phyloP scores from a whole-genome alignment of 805 yeast species.

The Teunomyces gatunensis region DNA sequence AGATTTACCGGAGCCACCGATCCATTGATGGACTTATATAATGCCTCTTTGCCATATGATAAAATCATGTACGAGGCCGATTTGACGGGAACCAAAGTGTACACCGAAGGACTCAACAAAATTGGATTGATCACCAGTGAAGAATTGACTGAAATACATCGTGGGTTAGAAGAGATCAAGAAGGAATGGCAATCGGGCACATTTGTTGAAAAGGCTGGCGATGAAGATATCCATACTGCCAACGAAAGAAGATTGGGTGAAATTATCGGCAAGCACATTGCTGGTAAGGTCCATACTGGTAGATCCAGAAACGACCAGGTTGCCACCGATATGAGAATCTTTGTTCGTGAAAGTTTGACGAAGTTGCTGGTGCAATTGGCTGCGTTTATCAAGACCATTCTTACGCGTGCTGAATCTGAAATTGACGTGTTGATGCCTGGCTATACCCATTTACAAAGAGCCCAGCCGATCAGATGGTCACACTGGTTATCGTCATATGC shows the following conservation, averaged over 20 bases:
- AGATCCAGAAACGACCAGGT: slow-evolving; percentile 98
- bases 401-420: slow-evolving; percentile 77
- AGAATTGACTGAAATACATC: slow-evolving; percentile 78
- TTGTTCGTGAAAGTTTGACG: slow-evolving; percentile 76
- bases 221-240: slow-evolving; percentile 98
- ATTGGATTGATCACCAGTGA: slow-evolving; percentile 68
- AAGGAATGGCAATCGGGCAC: slow-evolving; percentile 74
- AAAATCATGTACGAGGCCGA: slow-evolving; percentile 93
- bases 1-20: slow-evolving; percentile 96
- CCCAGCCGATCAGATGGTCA: slow-evolving; percentile 99
- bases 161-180: slow-evolving; percentile 70
- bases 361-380: slow-evolving; percentile 56
- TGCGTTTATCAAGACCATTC: slow-evolving; percentile 63
- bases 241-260: slow-evolving; percentile 98
- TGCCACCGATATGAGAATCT: slow-evolving; percentile 97
- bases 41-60: slow-evolving; percentile 95
- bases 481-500: slow-evolving; percentile 96
- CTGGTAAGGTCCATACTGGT: slow-evolving; percentile 99
- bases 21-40: slow-evolving; percentile 95
- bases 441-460: slow-evolving; percentile 96
- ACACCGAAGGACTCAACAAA: slow-evolving; percentile 82
- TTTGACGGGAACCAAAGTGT: slow-evolving; percentile 88
- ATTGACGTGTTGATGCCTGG: slow-evolving; percentile 97
- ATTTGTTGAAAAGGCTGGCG: slow-evolving; percentile 80
- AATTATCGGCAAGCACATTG: slow-evolving; percentile 85